Evolutionary conservation across 257 asterid species (phyloP).

Genomic region (Misopates orontium): DNA sequence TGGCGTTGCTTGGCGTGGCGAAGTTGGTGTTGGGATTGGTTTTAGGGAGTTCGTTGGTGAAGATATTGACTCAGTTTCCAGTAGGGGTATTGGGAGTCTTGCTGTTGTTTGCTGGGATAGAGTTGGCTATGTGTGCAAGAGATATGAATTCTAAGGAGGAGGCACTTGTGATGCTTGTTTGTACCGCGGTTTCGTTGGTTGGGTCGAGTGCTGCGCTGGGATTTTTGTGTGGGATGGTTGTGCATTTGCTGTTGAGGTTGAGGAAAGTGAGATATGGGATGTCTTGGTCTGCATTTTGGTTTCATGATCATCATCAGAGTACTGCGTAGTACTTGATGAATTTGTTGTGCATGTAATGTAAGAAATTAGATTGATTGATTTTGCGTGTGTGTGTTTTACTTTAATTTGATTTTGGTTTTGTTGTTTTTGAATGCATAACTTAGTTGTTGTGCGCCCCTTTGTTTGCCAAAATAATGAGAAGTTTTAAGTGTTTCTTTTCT

Average conservation of each 20-base stretch:
- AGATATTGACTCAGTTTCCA: constrained; percentile 53
- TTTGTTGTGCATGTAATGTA: too few relatives aligned
- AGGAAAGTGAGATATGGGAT: constrained; percentile 37
- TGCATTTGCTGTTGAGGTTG: constrained; percentile 49
- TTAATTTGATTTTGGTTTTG: too few relatives aligned
- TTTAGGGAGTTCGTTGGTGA: constrained; percentile 64
- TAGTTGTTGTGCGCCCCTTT: too few relatives aligned
- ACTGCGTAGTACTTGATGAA: too few relatives aligned
- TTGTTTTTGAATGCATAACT: too few relatives aligned
- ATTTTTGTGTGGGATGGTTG: constrained; percentile 64
- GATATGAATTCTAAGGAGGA: constrained; percentile 63
- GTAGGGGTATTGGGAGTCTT: constrained; percentile 70
- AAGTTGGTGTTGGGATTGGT: constrained; percentile 59
- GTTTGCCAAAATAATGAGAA: too few relatives aligned
- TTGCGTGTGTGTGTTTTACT: too few relatives aligned
- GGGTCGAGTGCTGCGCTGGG: constrained; percentile 81
- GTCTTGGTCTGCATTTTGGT: constrained; percentile 32
- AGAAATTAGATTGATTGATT: too few relatives aligned
- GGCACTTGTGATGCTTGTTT: constrained; percentile 59
- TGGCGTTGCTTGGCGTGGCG: constrained; percentile 68
- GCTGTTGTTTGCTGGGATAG: constrained; percentile 72
- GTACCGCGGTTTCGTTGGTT: constrained; percentile 65
- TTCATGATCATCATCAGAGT: too few relatives aligned
- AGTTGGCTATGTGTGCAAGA: constrained; percentile 60
- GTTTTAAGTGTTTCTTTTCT: too few relatives aligned